These are phyloP conservation scores for Pistacia atlantica DNA, from an alignment of 345 rosid species.

Conservation along the genomic window DNA sequence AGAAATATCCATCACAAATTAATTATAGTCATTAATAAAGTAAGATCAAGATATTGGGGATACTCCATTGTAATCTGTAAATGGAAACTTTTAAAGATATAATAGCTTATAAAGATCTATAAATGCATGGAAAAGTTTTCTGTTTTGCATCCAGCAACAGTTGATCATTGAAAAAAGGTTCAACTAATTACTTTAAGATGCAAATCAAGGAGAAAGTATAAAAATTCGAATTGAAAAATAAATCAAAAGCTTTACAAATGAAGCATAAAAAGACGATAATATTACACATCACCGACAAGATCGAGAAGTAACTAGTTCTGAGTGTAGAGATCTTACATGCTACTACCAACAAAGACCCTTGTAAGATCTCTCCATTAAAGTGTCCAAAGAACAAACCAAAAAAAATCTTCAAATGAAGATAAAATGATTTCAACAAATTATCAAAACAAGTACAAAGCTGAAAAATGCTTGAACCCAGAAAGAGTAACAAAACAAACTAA, in stretches of 20 bases:
- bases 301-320: conserved; percentile 12
- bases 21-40: background rate
- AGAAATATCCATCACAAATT: background rate
- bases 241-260: background rate
- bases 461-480: conserved; percentile 11
- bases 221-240: background rate
- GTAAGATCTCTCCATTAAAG: conserved; percentile 8
- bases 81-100: background rate
- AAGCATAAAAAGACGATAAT: background rate
- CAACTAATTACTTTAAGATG: background rate
- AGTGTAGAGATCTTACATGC: conserved; percentile 17
- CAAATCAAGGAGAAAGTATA: background rate
- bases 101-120: background rate
- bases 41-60: background rate
- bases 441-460: conserved; percentile 4
- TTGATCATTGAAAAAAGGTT: conserved; percentile 1
- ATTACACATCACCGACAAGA: conserved; percentile 5
- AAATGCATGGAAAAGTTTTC: conserved; percentile 9
- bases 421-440: background rate
- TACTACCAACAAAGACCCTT: conserved; percentile 12
- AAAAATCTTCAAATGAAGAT: background rate
- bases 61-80: background rate
- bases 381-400: background rate
- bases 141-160: conserved; percentile 17
- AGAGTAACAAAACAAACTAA: conserved; percentile 15